Evolutionary conservation across 805 yeast genomes (phyloP).

Genomic region (Novakomyces olei): DNA sequence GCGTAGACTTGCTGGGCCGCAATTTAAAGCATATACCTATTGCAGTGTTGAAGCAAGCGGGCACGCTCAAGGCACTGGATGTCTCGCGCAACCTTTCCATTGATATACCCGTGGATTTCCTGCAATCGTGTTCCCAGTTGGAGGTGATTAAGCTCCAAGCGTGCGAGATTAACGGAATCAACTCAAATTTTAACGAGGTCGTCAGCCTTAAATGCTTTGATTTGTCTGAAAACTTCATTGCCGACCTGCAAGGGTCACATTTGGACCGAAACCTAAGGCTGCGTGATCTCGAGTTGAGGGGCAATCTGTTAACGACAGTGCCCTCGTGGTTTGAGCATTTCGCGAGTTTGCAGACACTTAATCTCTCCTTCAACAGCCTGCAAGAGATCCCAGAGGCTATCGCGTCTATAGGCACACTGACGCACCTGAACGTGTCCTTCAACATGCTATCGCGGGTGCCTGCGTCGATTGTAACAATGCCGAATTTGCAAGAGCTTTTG

Average conservation of each 20-base stretch:
- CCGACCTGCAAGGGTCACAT: slow-evolving; percentile 25
- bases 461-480: slow-evolving; percentile 32
- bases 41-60: slow-evolving; percentile 53
- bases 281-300: slow-evolving; percentile 25
- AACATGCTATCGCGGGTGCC: slow-evolving; percentile 49
- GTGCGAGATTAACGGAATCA: slow-evolving; percentile 21
- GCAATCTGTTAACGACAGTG: slow-evolving; percentile 24
- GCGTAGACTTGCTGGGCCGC: slow-evolving; percentile 50
- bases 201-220: slow-evolving; percentile 43
- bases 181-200: slow-evolving; percentile 50
- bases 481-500: slow-evolving; percentile 42
- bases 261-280: slow-evolving; percentile 31
- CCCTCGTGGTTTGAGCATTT: background rate
- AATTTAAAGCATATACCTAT: slow-evolving; percentile 71
- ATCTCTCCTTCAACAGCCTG: slow-evolving; percentile 58
- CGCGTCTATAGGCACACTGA: slow-evolving; percentile 33
- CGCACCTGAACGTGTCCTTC: slow-evolving; percentile 59
- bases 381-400: slow-evolving; percentile 34
- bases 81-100: slow-evolving; percentile 75
- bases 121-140: slow-evolving; percentile 39
- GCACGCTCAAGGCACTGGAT: slow-evolving; percentile 59
- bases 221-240: slow-evolving; percentile 54
- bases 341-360: slow-evolving; percentile 21
- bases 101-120: slow-evolving; percentile 60
- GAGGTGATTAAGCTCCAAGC: background rate